Evolutionary conservation across 2,329 filamentous ascomycete species (phyloP).

Genomic region (Thermoascus crustaceus): DNA sequence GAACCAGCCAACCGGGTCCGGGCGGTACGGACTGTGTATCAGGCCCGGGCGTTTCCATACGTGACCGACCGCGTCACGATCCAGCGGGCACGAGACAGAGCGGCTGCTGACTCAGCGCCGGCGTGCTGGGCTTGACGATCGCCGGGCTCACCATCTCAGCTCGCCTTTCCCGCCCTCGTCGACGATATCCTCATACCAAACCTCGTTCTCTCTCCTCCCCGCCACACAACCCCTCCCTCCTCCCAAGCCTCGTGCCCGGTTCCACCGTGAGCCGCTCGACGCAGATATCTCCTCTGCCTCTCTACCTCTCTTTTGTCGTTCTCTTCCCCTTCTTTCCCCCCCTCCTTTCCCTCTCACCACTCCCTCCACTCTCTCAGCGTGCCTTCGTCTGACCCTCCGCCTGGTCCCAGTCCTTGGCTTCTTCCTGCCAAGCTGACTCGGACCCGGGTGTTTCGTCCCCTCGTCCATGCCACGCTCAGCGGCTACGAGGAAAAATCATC

Average conservation of each 20-base stretch:
- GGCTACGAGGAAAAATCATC: slow-evolving; percentile 50
- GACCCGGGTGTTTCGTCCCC: slow-evolving; percentile 34
- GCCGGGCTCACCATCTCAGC: too few relatives aligned
- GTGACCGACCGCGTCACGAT: background rate
- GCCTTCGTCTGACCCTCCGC: slow-evolving; percentile 20
- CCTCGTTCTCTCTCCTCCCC: too few relatives aligned
- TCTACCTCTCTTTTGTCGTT: slow-evolving; percentile 10
- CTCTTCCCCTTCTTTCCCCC: slow-evolving; percentile 4
- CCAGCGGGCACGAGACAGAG: too few relatives aligned
- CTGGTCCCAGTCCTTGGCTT: slow-evolving; percentile 40
- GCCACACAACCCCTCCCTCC: background rate
- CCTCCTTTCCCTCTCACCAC: background rate
- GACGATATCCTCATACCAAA: too few relatives aligned
- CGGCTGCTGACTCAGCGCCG: too few relatives aligned
- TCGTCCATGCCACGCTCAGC: slow-evolving; percentile 44
- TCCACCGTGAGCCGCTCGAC: background rate
- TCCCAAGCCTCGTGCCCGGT: background rate
- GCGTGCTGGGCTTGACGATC: too few relatives aligned
- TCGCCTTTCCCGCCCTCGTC: too few relatives aligned
- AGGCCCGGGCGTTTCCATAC: background rate
- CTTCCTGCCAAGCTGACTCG: slow-evolving; percentile 42
- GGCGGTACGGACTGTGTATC: background rate
- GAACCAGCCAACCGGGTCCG: background rate
- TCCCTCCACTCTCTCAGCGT: slow-evolving; percentile 6
- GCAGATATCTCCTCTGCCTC: slow-evolving; percentile 5